Base-by-base conservation (phyloP, 2,329 filamentous ascomycete species). In the Sphaerostilbella broomeana region DNA sequence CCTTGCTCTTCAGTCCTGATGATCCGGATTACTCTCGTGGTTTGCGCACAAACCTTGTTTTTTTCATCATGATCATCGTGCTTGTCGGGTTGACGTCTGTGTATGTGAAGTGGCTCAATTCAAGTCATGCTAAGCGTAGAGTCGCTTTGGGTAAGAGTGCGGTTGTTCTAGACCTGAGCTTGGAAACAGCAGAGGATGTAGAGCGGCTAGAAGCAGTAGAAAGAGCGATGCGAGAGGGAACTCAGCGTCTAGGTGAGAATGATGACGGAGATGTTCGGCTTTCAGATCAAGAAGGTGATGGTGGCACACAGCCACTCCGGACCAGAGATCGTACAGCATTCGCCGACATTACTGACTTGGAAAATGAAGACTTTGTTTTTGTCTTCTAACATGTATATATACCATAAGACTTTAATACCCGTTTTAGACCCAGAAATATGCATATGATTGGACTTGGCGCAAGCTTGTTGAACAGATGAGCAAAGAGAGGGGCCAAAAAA, bases 281-380 rank as follows among this genome's bases (percentile, higher is more conserved):
- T 2, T 40, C 38, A n/a, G 55, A 38, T 13, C 44, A 43, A 5
- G 49, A 46, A 4, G 42, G 35, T 4, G 43, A 42, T 6, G 49
- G 42, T 3, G 17, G 47, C 11, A 48, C 27, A 3, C 47, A 35
- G 11, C 27, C 37, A 1, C 35, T 12, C 8, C 38, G 38, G 4
- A 44, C 42, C 26, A 44, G 48, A 3, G 45, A 38, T 1, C 50
- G 47, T 29, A 61, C 57, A 38, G 51, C 55, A 6, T 61, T 61
- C 51, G 53, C 48, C 6, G 78, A 83, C 52, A 57, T 72, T 13
- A 80, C 75, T 12, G 77, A 81, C 53, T 56, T 74, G 49, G 62
- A 73, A 57, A 81, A 81, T 45, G 76, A 81, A 50, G 76, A 81
- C 44, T 81, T 81, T 50, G 65, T 80, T 6, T 81, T 75, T 56